Percentiles rank a stretch among this genome's conserved stretches.
phyloP scores from a whole-genome alignment of 345 rosid genomes.

The Camelina sativa region DNA sequence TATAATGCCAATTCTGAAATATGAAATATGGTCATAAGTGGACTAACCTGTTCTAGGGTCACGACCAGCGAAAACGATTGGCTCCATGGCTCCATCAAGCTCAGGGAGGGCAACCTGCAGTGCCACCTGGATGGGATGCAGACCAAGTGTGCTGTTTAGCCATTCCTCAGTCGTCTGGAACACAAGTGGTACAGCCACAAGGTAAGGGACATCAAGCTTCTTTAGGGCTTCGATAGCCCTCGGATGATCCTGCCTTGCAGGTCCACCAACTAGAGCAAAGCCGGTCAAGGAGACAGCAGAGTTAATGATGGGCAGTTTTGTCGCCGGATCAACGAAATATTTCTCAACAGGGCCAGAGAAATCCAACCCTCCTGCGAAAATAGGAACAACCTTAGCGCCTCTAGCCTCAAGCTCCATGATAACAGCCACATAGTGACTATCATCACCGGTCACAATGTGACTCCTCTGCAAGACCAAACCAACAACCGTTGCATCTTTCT shows the following conservation, averaged over 20 bases:
- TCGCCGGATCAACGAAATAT: slow-evolving; percentile 67
- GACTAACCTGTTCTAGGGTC: slow-evolving; percentile 92
- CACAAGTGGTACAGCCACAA: slow-evolving; percentile 93
- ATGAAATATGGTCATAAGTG: slow-evolving; percentile 19
- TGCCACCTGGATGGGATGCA: slow-evolving; percentile 99
- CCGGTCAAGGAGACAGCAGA: slow-evolving; percentile 87
- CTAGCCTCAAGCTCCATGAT: slow-evolving; percentile 97
- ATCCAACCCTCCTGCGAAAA: slow-evolving; percentile 94
- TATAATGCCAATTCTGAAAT: not conserved
- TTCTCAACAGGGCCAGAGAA: slow-evolving; percentile 93
- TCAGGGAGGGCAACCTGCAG: slow-evolving; percentile 98
- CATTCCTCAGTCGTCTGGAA: slow-evolving; percentile 99
- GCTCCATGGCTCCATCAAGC: slow-evolving; percentile 99
- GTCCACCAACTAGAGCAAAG: slow-evolving; percentile 98
- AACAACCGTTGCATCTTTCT: slow-evolving; percentile 67
- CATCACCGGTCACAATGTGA: slow-evolving; percentile 98
- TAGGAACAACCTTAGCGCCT: slow-evolving; percentile 96
- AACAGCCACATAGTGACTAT: slow-evolving; percentile 95
- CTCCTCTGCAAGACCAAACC: slow-evolving; percentile 94
- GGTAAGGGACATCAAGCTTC: slow-evolving; percentile 93
- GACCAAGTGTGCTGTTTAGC: slow-evolving; percentile 90
- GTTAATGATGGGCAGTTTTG: slow-evolving; percentile 72
- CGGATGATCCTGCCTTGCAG: slow-evolving; percentile 98
- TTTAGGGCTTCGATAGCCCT: slow-evolving; percentile 89
- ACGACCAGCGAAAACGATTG: slow-evolving; percentile 95